These are phyloP conservation scores for Colletotrichum orbiculare DNA, from an alignment of 2,329 filamentous ascomycete species.

Conservation along the genomic window DNA sequence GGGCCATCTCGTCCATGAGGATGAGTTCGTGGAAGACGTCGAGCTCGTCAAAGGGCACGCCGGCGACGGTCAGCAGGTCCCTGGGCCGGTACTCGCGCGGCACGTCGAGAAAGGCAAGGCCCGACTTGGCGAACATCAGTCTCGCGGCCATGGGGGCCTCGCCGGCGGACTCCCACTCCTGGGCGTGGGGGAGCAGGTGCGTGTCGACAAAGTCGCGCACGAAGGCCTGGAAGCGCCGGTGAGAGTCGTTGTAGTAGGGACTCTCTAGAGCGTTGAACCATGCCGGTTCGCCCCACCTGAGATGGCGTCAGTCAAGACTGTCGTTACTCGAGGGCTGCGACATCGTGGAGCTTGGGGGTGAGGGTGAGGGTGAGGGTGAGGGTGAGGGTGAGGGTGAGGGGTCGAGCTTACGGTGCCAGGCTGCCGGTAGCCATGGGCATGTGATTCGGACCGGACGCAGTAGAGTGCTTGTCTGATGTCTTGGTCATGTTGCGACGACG, in stretches of 20 bases:
- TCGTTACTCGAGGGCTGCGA: not conserved
- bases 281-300: slow-evolving; percentile 40
- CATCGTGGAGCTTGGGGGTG: not conserved
- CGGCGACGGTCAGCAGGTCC: slow-evolving; percentile 50
- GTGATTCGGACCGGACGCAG: not conserved
- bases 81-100: slow-evolving; percentile 46
- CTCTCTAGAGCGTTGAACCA: slow-evolving; percentile 44
- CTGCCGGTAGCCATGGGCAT: slow-evolving; percentile 1
- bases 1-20: slow-evolving; percentile 64
- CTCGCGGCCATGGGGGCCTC: slow-evolving; percentile 58
- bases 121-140: slow-evolving; percentile 50
- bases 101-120: slow-evolving; percentile 50
- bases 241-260: slow-evolving; percentile 73
- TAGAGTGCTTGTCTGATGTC: not conserved
- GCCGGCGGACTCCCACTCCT: slow-evolving; percentile 72
- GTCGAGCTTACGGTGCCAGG: slow-evolving; percentile 16
- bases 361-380: not conserved
- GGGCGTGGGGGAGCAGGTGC: slow-evolving; percentile 65
- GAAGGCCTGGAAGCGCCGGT: slow-evolving; percentile 66
- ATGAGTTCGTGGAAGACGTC: slow-evolving; percentile 69
- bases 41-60: slow-evolving; percentile 57
- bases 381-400: not conserved
- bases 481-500: not conserved
- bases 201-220: slow-evolving; percentile 70
- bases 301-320: not conserved